Conservation (phyloP, 2,329 filamentous ascomycete genomes). For the Verticillium alfalfae region DNA sequence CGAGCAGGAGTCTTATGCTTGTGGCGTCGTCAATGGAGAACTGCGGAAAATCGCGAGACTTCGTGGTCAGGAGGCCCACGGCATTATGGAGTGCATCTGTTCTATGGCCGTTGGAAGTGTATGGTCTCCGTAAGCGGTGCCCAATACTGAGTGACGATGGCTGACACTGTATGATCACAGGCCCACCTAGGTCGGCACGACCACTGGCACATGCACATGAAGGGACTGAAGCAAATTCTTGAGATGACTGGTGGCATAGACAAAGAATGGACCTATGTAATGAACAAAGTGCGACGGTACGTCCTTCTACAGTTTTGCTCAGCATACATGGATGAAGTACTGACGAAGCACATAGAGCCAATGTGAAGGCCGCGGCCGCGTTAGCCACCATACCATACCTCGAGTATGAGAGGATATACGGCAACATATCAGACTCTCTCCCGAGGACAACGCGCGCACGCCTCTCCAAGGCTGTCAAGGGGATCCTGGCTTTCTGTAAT, state of each 20-base stretch:
- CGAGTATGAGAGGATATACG: slow-evolving; percentile 18
- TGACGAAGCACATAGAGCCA: slow-evolving; percentile 18
- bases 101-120: slow-evolving; percentile 22
- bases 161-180: slow-evolving; percentile 7
- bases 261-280: slow-evolving; percentile 7
- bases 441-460: slow-evolving; percentile 8
- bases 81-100: slow-evolving; percentile 23
- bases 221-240: slow-evolving; percentile 23
- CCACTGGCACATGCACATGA: slow-evolving; percentile 32
- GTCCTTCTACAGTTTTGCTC: neutral
- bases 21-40: slow-evolving; percentile 16
- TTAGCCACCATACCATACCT: slow-evolving; percentile 24
- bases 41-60: slow-evolving; percentile 13
- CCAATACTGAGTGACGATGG: too few relatives aligned
- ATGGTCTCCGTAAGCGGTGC: slow-evolving; percentile 2
- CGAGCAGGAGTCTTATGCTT: slow-evolving; percentile 17
- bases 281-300: slow-evolving; percentile 22
- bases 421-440: slow-evolving; percentile 16
- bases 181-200: slow-evolving; percentile 26
- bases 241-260: slow-evolving; percentile 20
- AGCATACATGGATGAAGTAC: neutral
- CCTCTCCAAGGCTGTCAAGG: slow-evolving; percentile 8
- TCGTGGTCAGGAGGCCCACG: slow-evolving; percentile 2
- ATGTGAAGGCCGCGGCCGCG: slow-evolving; percentile 26
- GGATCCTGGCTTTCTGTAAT: slow-evolving; percentile 15